Evolutionary conservation across 2,329 filamentous ascomycete species (phyloP).

Genomic region (Metarhizium robertsii): DNA sequence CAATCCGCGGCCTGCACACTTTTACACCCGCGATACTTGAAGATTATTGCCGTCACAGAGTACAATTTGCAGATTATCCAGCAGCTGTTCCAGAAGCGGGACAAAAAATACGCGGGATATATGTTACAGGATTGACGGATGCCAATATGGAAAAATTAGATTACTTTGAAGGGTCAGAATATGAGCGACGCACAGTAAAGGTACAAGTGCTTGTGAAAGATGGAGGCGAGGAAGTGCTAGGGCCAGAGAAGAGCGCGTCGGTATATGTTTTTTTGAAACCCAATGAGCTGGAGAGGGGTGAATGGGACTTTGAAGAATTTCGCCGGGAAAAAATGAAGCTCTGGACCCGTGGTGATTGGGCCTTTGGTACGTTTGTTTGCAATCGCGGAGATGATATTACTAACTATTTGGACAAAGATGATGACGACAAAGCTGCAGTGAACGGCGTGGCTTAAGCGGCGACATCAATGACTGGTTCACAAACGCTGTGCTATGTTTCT

Average conservation of each 20-base stretch:
- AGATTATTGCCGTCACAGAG: constrained; percentile 60
- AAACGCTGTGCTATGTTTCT: not conserved
- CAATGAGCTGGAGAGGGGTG: constrained; percentile 52
- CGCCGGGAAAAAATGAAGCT: constrained; percentile 57
- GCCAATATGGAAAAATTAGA: constrained; percentile 70
- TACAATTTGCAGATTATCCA: constrained; percentile 67
- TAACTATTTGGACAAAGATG: constrained; percentile 10
- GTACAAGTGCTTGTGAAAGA: constrained; percentile 42
- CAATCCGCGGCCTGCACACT: constrained; percentile 45
- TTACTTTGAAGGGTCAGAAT: constrained; percentile 71
- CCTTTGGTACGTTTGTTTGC: constrained; percentile 29
- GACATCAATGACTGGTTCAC: not conserved
- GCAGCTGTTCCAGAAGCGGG: constrained; percentile 53
- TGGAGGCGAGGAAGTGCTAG: constrained; percentile 27
- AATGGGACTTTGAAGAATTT: constrained; percentile 89
- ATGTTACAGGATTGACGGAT: constrained; percentile 69
- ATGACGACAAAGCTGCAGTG: constrained; percentile 11
- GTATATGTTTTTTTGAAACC: constrained; percentile 56
- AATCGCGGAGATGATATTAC: not conserved
- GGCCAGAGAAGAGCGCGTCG: constrained; percentile 41
- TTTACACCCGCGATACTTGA: constrained; percentile 70
- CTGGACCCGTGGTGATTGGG: constrained; percentile 44
- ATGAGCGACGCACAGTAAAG: constrained; percentile 45
- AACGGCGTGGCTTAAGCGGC: not conserved
- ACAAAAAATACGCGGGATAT: constrained; percentile 61